Base-by-base conservation (phyloP, 306 rosid species). In the Albizia julibrissin region DNA sequence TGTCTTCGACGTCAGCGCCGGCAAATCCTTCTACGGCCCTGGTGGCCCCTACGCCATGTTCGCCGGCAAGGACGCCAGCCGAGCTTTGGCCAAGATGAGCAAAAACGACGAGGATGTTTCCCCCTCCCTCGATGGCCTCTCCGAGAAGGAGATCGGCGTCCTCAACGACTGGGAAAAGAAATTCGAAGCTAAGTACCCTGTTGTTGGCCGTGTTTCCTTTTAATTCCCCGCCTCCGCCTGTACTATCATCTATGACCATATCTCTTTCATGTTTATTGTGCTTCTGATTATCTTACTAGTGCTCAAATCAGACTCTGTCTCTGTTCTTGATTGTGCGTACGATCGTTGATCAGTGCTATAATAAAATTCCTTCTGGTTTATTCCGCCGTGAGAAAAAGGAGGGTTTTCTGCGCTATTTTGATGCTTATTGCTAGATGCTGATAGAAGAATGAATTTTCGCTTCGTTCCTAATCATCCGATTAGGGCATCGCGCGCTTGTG, bases 81-180 rank as follows among this genome's bases (percentile, higher is more conserved):
- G 97, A 81, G 99, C 99, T 77, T 90, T 95, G 43, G 99, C 93
- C 50, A 93, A 91, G 92, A 93, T 95, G 99, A 89, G 91, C 97
- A 95, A 92, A 87, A 90, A 87, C 84, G 97, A 92, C 14, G 94
- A 91, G 5, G 98, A 95, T 76, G 73, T 93, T 75, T 59, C 87
- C 0, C 69, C 97, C 43, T 76, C 90, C 77, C 89, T 95, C 80
- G 91, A 93, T 1, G 99, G 97, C 83, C 97, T 95, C 79, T 80
- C 96, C 2, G 99, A 95, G 47, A 95, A 95, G 66, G 99, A 95
- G 97, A 92, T 95, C 91, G 94, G 92, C 8, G 97, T 93, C 69
- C 99, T 95, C 84, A 43, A 80, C 76, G 99, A 95, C 76, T 95
- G 98, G 98, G 99, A 95, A 82, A 93, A 88, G 83, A 93, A 95